Evolutionary conservation across 2,329 filamentous ascomycete species (phyloP), one percentile per base, ranked within the genome.

Genomic region (Beauveria asiatica): DNA sequence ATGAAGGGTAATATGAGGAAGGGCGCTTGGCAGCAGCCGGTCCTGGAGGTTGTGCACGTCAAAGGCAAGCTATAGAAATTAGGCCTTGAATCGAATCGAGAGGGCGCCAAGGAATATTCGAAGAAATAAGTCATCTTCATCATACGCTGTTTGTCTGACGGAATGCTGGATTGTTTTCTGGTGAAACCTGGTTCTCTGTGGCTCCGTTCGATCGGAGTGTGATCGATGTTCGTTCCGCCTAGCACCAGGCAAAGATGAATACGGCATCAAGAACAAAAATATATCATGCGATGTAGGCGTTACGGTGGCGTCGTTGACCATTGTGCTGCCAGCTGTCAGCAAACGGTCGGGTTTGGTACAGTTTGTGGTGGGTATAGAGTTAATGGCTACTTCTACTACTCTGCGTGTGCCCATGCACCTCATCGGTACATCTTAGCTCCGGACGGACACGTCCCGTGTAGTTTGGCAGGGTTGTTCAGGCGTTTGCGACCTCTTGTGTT

Each of bases 1-100:
- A 84, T 96, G 70, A 93, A 90, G 83, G 92, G 92, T 59, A 90
- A 96, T 73, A 84, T 96, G 57, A 96, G 96, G 91, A 95, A 94
- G 83, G 83, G 88, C 92, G 33, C 95, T 90, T 51, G 93, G 92
- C 83, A 94, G 76, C 89, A 95, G 76, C 88, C 89, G 17, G 87
- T 96, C 67, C 77, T 93, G 64, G 89, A 89, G 80, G 90, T 89
- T 79, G 87, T 88, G 25, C 86, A 88, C 76, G 81, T 78, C 66
- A 87, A 88, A 80, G 83, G 88, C 66, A 92, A 92, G 82, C 78
- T 92, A 75, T 89, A 83, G 78, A 66, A 53, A 52, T 25, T 7
- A 51, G 39, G 1, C 7, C 16, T 25, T 10, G 21, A 23, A 7
- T 25, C 49, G 8, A 21, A 19, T 55, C 52, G 25, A 33, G 10